phyloP scores from a whole-genome alignment of 2,329 filamentous ascomycete genomes.

The Paracorniculantispora psalliotae region DNA sequence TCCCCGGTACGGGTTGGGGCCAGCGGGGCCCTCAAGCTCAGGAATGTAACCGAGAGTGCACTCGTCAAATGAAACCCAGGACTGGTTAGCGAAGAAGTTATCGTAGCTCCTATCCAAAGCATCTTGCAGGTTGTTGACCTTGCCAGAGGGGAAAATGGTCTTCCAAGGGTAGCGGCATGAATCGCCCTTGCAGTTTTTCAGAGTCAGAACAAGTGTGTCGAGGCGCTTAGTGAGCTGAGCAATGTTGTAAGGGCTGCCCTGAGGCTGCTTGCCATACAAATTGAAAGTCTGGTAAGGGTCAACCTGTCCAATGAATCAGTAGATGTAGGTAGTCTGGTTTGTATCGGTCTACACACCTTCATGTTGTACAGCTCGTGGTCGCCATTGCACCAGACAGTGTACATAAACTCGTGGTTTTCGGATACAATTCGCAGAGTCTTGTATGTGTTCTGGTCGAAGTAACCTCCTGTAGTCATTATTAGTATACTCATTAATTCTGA shows the following conservation, averaged over 20 bases:
- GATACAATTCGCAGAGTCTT: slow-evolving; percentile 44
- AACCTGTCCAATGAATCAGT: slow-evolving; percentile 26
- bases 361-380: slow-evolving; percentile 45
- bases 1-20: background rate
- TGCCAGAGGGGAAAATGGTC: slow-evolving; percentile 47
- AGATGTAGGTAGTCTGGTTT: background rate
- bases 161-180: slow-evolving; percentile 52
- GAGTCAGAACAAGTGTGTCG: slow-evolving; percentile 53
- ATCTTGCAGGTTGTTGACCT: slow-evolving; percentile 45
- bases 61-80: slow-evolving; percentile 43
- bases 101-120: slow-evolving; percentile 46
- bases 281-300: slow-evolving; percentile 43
- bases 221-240: slow-evolving; percentile 35
- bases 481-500: background rate
- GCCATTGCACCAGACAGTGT: slow-evolving; percentile 50
- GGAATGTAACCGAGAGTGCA: slow-evolving; percentile 52
- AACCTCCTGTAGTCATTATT: slow-evolving; percentile 22
- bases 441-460: slow-evolving; percentile 42
- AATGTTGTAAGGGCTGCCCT: background rate
- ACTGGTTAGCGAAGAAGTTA: slow-evolving; percentile 45
- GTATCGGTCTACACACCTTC: slow-evolving; percentile 30
- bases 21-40: slow-evolving; percentile 48
- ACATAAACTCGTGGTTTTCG: slow-evolving; percentile 46
- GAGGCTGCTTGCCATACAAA: slow-evolving; percentile 11
- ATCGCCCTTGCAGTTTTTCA: slow-evolving; percentile 53